Percentiles rank a stretch among this genome's conserved stretches.
These are phyloP conservation scores for Exobasidium rhododendri DNA, from an alignment of 1,284 basidiomycete species.

Conservation along the genomic window DNA sequence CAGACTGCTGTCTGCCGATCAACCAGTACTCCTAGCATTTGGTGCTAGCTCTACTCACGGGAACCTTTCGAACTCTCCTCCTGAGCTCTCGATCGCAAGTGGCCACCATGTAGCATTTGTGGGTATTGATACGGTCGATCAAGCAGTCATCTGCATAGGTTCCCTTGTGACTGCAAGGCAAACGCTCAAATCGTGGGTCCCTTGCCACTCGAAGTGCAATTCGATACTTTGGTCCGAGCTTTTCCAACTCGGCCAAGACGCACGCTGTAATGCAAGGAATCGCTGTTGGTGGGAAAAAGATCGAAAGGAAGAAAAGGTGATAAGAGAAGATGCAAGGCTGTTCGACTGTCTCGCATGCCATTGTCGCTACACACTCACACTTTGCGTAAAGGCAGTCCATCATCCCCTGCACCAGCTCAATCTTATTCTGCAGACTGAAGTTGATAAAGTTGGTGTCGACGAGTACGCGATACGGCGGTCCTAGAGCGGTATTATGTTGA, in stretches of 20 bases:
- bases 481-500: constrained; percentile 90
- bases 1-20: background rate
- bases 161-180: constrained; percentile 85
- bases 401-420: constrained; percentile 94
- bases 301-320: background rate
- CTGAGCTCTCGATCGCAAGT: constrained; percentile 96
- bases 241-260: constrained; percentile 95
- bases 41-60: constrained; percentile 20
- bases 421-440: constrained; percentile 94
- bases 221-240: constrained; percentile 90
- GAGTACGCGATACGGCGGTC: constrained; percentile 92
- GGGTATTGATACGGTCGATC: constrained; percentile 86
- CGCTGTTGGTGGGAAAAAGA: constrained; percentile 60
- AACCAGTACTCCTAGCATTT: background rate
- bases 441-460: constrained; percentile 99
- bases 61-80: constrained; percentile 76
- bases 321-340: constrained; percentile 11
- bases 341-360: no score
- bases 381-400: constrained; percentile 99
- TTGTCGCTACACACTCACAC: constrained; percentile 63
- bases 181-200: constrained; percentile 91
- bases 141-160: constrained; percentile 99
- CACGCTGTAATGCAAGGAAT: constrained; percentile 98
- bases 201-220: constrained; percentile 93
- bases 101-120: constrained; percentile 96